These are phyloP conservation scores for Skeletonema grethae DNA, from an alignment of 108 stramenopile species.

Conservation along the genomic window DNA sequence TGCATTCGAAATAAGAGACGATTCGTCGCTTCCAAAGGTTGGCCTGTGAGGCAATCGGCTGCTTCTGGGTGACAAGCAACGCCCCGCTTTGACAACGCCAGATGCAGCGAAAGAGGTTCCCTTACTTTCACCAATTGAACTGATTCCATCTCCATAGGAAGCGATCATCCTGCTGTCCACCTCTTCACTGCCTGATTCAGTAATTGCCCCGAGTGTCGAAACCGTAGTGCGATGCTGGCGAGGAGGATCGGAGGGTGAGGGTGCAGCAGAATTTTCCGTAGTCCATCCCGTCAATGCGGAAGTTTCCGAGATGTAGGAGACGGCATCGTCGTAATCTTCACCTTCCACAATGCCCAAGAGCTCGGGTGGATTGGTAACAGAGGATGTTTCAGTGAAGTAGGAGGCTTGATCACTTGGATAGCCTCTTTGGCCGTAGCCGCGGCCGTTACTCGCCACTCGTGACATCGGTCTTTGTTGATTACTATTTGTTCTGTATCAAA, in stretches of 20 bases:
- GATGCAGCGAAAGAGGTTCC: conserved; percentile 13
- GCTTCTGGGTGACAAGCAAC: conserved; percentile 13
- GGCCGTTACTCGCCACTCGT: not conserved
- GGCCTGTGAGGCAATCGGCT: not conserved
- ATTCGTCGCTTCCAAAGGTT: not conserved
- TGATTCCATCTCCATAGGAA: not conserved
- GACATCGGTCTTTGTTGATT: not conserved
- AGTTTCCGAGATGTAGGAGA: conserved; percentile 29
- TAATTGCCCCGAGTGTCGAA: not conserved
- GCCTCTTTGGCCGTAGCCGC: not conserved
- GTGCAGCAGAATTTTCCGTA: not conserved
- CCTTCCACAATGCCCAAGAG: conserved; percentile 23
- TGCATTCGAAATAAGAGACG: conserved; percentile 18
- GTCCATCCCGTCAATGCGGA: conserved; percentile 35
- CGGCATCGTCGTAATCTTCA: conserved; percentile 27
- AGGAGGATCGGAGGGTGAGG: not conserved
- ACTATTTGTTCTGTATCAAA: too few relatives aligned
- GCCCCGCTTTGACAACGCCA: conserved; percentile 15
- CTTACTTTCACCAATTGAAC: conserved; percentile 15
- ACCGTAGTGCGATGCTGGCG: not conserved
- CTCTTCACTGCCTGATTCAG: conserved; percentile 1
- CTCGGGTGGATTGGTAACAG: conserved; percentile 37
- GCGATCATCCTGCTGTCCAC: not conserved
- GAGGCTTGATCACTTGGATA: not conserved
- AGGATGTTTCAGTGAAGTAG: conserved; percentile 47